phyloP scores from a whole-genome alignment of 495 filamentous ascomycete genomes.

The Podospora pseudoanserina region DNA sequence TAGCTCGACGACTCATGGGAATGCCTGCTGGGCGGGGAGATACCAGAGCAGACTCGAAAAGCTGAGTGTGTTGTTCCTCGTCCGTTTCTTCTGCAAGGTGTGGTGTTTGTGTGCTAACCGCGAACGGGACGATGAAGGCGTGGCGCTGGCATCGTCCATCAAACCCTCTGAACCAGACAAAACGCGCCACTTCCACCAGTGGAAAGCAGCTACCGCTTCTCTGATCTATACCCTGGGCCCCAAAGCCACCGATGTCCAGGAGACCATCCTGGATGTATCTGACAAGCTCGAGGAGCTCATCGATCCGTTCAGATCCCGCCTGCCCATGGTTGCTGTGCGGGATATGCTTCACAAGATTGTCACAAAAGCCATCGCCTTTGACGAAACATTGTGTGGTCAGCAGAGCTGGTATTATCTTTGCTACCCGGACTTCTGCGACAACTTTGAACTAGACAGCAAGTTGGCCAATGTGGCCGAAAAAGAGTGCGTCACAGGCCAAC shows the following conservation, averaged over 20 bases:
- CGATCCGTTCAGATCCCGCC: not conserved
- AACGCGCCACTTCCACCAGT: not conserved
- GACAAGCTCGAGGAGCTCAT: not conserved
- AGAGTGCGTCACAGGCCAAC: not conserved
- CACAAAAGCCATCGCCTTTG: not conserved
- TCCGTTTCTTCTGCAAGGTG: not conserved
- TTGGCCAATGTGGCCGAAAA: not conserved
- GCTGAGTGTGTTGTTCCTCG: not conserved
- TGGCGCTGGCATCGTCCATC: not conserved
- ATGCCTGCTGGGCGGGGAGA: slow-evolving; percentile 3
- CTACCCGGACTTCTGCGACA: not conserved
- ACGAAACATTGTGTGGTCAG: not conserved
- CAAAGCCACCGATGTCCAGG: not conserved
- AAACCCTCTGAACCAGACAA: not conserved
- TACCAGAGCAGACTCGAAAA: not conserved
- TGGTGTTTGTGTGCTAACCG: not conserved
- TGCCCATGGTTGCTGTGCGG: not conserved
- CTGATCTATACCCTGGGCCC: not conserved
- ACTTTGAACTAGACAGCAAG: not conserved
- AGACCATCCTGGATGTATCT: not conserved
- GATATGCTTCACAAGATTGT: not conserved
- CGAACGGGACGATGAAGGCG: not conserved
- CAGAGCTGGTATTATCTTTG: not conserved
- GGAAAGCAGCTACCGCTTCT: not conserved
- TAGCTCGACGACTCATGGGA: not conserved